Evolutionary conservation across 2,329 filamentous ascomycete species (phyloP).

Genomic region (Arthroderma sp.): DNA sequence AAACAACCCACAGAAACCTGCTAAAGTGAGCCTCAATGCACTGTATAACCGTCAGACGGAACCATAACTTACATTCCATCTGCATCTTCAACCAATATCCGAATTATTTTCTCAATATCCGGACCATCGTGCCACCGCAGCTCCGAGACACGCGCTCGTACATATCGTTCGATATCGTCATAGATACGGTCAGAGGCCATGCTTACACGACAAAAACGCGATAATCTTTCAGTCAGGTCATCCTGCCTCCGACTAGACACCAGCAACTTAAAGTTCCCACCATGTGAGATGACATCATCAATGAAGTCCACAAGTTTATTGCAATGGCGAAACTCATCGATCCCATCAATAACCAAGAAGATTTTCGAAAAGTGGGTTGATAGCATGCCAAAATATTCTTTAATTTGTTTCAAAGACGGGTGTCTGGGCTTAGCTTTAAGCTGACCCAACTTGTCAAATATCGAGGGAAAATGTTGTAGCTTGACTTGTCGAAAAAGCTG

Average conservation of each 20-base stretch:
- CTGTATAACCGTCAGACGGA: no score
- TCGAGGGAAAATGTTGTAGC: not conserved
- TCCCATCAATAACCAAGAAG: not conserved
- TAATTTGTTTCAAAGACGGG: not conserved
- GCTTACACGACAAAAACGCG: not conserved
- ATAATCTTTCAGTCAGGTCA: not conserved
- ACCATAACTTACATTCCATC: constrained; percentile 1
- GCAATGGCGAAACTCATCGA: not conserved
- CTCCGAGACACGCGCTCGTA: not conserved
- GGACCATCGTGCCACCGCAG: not conserved
- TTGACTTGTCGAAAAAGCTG: not conserved
- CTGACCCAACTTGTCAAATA: not conserved
- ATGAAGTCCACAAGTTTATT: not conserved
- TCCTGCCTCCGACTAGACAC: not conserved
- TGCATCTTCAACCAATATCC: not conserved
- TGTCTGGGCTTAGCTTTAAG: not conserved
- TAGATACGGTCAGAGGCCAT: not conserved
- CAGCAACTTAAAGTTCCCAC: not conserved
- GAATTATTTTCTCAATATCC: not conserved
- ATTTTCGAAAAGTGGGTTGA: not conserved
- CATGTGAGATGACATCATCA: not conserved
- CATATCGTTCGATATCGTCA: constrained; percentile 1
- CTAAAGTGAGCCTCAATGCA: not conserved
- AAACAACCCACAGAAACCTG: not conserved
- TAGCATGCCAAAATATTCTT: not conserved